Evolutionary conservation across 495 filamentous ascomycete species (phyloP), one percentile per base, ranked within the genome.

Genomic region (Neurospora sp.): DNA sequence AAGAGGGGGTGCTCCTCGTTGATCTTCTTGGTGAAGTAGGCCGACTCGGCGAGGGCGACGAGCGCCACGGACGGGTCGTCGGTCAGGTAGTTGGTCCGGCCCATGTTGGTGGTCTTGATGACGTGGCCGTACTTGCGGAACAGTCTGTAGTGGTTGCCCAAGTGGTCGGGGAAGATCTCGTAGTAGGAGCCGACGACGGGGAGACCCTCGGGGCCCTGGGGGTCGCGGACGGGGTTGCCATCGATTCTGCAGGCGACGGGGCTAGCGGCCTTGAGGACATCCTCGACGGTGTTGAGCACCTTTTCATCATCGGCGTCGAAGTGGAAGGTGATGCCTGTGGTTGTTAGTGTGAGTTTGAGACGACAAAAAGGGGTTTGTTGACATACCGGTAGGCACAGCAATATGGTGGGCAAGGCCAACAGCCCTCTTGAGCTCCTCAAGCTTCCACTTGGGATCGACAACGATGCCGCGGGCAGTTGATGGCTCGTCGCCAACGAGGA

Each of bases 101-200:
- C 87, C 76, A 89, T 81, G 76, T 85, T 87, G 39, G 73, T 85
- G 0, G 87, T 88, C 74, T 87, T 86, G 78, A 88, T 80, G 39
- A 90, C 73, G 0, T 81, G 81, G 4, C 87, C 87, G 76, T 88
- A 89, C 40, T 81, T 75, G 7, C 82, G 78, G 73, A 88, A 89
- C 0, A 89, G 84, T 1, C 87, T 83, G 41, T 88, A 78, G 75
- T 89, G 83, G 78, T 90, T 90, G 6, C 87, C 87, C 0, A 89
- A 77, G 72, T 86, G 86, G 76, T 90, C 88, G 0, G 88, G 86
- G 74, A 82, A 90, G 31, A 89, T 77, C 74, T 89, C 87, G 74
- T 85, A 87, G 80, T 81, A 85, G 75, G 79, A 85, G 4, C 87
- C 87, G 38, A 87, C 81, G 16, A 79, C 74, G 7, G 88, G 87